phyloP scores from a whole-genome alignment of 331 rosid genomes.

The Pyracantha coccinea region DNA sequence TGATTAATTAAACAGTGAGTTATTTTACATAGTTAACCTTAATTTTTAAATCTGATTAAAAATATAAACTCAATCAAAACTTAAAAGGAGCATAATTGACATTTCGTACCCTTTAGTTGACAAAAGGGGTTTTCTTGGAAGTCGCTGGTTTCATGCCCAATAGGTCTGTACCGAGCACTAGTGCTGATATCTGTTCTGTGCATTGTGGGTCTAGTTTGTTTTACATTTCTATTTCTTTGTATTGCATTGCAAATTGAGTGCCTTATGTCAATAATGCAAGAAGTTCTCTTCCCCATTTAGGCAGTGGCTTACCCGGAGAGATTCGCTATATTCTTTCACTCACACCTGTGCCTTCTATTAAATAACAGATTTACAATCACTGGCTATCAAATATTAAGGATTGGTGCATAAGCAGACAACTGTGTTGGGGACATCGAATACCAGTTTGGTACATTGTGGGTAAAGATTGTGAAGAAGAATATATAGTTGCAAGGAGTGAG shows the following conservation, averaged over 20 bases:
- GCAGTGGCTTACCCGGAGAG: not conserved
- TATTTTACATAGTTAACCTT: not conserved
- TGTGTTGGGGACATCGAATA: slow-evolving; percentile 98
- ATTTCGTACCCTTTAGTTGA: not conserved
- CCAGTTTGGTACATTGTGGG: slow-evolving; percentile 97
- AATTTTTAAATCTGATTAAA: not conserved
- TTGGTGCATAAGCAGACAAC: slow-evolving; percentile 99
- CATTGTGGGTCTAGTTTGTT: not conserved
- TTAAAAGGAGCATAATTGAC: not conserved
- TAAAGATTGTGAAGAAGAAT: slow-evolving; percentile 77
- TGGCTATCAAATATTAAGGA: slow-evolving; percentile 97
- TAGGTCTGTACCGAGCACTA: not conserved
- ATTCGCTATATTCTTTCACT: not conserved
- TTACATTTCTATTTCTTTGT: not conserved
- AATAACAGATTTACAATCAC: slow-evolving; percentile 79
- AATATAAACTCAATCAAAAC: not conserved
- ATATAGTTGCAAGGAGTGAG: slow-evolving; percentile 77
- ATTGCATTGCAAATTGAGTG: not conserved
- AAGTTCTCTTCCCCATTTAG: not conserved
- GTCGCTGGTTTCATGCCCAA: not conserved
- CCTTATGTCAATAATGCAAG: not conserved
- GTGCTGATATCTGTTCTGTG: not conserved
- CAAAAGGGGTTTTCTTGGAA: not conserved
- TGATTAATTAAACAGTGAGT: not conserved
- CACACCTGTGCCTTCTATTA: slow-evolving; percentile 5